Conservation (phyloP, 495 filamentous ascomycete species). For the Penicillium herquei region DNA sequence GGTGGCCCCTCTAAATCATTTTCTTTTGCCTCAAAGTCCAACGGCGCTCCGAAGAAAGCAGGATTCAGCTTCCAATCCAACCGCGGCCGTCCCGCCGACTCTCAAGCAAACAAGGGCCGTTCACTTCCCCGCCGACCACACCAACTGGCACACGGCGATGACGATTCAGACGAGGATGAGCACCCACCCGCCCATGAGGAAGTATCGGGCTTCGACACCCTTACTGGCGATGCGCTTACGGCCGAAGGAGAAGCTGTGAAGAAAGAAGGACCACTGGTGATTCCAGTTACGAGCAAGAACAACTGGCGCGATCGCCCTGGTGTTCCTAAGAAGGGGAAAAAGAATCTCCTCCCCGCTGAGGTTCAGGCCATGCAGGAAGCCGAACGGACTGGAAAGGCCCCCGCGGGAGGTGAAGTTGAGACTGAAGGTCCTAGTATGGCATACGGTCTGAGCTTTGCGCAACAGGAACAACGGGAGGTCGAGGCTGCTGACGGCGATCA, state of each 20-base stretch:
- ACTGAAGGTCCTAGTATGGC: constrained; percentile 41
- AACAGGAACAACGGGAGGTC: constrained; percentile 19
- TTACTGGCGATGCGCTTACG: constrained; percentile 53
- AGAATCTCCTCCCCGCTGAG: constrained; percentile 52
- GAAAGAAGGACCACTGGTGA: constrained; percentile 56
- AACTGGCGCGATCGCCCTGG: constrained; percentile 65
- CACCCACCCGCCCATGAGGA: constrained; percentile 41
- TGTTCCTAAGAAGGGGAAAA: constrained; percentile 49
- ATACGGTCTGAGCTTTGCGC: constrained; percentile 47
- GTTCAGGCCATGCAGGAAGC: constrained; percentile 47
- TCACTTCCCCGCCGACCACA: constrained; percentile 38
- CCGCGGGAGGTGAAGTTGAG: constrained; percentile 29
- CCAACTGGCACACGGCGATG: constrained; percentile 37
- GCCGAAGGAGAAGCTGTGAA: constrained; percentile 29
- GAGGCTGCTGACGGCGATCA: constrained; percentile 20
- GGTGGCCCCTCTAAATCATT: constrained; percentile 24
- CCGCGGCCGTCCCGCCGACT: constrained; percentile 16
- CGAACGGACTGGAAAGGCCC: constrained; percentile 29
- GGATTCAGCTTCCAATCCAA: constrained; percentile 35
- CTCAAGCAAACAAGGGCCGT: constrained; percentile 13
- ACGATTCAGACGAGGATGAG: constrained; percentile 50
- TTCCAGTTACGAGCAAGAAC: constrained; percentile 63
- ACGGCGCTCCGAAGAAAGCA: constrained; percentile 29
- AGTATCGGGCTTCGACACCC: constrained; percentile 59
- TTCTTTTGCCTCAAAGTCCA: constrained; percentile 28